phyloP scores from a whole-genome alignment of 1,284 basidiomycete genomes.

The Trametes polyzona region DNA sequence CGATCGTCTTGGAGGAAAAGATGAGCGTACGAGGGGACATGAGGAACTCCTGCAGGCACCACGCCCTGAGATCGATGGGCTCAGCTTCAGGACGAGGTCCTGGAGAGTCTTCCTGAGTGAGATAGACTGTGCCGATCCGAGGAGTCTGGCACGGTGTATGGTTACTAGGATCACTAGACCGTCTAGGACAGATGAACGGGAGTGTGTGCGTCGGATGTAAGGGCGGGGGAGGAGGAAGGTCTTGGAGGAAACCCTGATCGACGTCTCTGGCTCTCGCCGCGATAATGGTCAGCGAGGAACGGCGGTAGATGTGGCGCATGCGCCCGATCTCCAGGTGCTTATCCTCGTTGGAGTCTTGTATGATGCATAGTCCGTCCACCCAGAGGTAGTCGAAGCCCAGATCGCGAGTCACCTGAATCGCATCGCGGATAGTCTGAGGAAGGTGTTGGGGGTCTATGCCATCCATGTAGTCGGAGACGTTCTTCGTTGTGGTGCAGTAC shows the following conservation, averaged over 20 bases:
- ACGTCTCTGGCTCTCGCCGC: neutral
- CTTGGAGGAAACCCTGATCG: neutral
- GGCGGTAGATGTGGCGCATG: neutral
- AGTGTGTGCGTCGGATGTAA: neutral
- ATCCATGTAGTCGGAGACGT: neutral
- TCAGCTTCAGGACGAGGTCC: too few species aligned
- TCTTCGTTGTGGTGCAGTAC: neutral
- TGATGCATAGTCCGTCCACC: slow-evolving; percentile 4
- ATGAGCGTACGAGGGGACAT: slow-evolving; percentile 8
- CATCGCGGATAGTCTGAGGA: slow-evolving; percentile 5
- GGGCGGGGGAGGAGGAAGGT: neutral
- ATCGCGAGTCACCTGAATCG: neutral
- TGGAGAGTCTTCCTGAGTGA: too few species aligned
- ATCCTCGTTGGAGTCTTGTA: slow-evolving; percentile 6
- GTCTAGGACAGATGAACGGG: neutral
- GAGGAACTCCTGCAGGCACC: slow-evolving; percentile 20
- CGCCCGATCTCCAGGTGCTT: slow-evolving; percentile 1
- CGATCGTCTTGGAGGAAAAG: slow-evolving; percentile 15
- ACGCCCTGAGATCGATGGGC: too few species aligned
- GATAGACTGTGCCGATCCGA: too few species aligned
- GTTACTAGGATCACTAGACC: too few species aligned
- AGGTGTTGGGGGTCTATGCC: neutral
- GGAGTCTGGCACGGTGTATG: too few species aligned
- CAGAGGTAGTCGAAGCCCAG: slow-evolving; percentile 4
- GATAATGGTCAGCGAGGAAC: slow-evolving; percentile 1